Evolutionary conservation across 2,329 filamentous ascomycete genomes (phyloP).

Genomic region (Diaporthe aspalathi): DNA sequence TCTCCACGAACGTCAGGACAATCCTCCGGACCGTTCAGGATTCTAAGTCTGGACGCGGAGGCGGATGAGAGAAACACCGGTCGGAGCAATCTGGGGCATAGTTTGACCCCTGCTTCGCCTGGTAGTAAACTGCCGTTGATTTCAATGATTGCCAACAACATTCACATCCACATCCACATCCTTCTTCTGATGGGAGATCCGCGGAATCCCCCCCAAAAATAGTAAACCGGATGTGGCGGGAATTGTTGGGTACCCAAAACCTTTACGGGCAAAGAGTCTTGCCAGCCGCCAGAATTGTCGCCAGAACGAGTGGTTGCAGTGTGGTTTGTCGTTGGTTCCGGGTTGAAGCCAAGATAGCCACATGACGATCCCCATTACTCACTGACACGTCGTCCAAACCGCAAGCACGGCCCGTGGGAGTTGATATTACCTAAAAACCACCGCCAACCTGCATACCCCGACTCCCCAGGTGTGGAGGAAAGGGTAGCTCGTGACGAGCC

Average conservation of each 20-base stretch:
- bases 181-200: neutral
- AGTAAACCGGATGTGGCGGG: neutral
- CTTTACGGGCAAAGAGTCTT: neutral
- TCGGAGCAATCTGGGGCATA: neutral
- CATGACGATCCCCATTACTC: conserved; percentile 30
- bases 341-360: conserved; percentile 27
- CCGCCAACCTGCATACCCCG: conserved; percentile 16
- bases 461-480: conserved; percentile 28
- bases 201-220: neutral
- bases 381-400: conserved; percentile 27
- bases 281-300: conserved; percentile 15
- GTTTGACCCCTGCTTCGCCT: neutral
- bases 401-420: conserved; percentile 24
- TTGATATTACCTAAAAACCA: conserved; percentile 28
- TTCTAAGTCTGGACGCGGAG: neutral
- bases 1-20: no score
- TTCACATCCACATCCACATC: neutral
- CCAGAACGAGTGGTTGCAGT: neutral
- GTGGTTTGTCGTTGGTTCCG: conserved; percentile 15
- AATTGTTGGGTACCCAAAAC: neutral
- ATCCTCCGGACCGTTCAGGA: neutral
- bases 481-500: conserved; percentile 27
- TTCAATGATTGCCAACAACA: neutral
- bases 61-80: neutral
- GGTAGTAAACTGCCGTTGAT: neutral